Conservation (phyloP, 169 alveolate genomes). For the Cryptosporidium ubiquitum region DNA sequence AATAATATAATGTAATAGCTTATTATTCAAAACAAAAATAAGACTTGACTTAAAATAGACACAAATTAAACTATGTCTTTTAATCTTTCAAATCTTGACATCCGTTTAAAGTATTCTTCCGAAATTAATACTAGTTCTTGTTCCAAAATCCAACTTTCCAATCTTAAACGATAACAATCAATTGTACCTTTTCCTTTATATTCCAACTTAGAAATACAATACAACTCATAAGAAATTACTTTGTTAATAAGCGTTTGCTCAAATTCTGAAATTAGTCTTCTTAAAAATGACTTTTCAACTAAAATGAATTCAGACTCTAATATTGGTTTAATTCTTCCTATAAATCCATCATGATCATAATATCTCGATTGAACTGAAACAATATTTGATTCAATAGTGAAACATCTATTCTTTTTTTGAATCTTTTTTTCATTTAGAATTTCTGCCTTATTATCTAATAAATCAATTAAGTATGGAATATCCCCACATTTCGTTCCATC, state of each 20-base stretch:
- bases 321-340: not conserved
- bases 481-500: slow-evolving; percentile 59
- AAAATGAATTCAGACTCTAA: slow-evolving; percentile 3
- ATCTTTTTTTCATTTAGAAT: slow-evolving; percentile 8
- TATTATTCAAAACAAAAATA: not conserved
- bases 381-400: slow-evolving; percentile 15
- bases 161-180: slow-evolving; percentile 35
- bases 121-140: slow-evolving; percentile 8
- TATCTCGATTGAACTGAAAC: slow-evolving; percentile 32
- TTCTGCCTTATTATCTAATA: slow-evolving; percentile 37
- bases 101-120: slow-evolving; percentile 45
- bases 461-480: slow-evolving; percentile 11
- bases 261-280: slow-evolving; percentile 31
- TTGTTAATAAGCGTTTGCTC: not conserved
- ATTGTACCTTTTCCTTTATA: not conserved
- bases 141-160: slow-evolving; percentile 40
- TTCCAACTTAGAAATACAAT: slow-evolving; percentile 8
- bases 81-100: slow-evolving; percentile 27
- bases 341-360: slow-evolving; percentile 15
- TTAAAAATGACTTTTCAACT: slow-evolving; percentile 28
- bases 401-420: slow-evolving; percentile 17
- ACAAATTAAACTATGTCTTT: not conserved
- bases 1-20: not conserved
- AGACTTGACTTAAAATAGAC: not conserved
- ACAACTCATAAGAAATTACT: slow-evolving; percentile 6